phyloP scores from a whole-genome alignment of 352 stramenopile genomes.

The Globisporangium recalcitrans region DNA sequence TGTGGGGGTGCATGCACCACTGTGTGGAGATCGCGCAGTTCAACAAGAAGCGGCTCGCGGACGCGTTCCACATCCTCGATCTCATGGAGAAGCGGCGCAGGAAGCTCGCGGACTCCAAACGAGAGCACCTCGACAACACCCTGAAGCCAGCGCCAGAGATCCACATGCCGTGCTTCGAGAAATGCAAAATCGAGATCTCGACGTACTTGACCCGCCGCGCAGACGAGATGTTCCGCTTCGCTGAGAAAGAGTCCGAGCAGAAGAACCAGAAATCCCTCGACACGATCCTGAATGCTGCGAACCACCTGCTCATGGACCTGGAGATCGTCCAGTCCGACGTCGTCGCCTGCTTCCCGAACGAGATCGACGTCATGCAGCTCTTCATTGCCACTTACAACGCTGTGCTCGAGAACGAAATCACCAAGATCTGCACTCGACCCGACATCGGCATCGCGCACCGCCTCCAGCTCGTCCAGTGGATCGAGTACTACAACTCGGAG shows the following conservation, averaged over 20 bases:
- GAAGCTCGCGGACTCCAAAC: constrained; percentile 48
- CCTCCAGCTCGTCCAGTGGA: constrained; percentile 82
- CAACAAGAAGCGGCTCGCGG: constrained; percentile 51
- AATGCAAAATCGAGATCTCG: constrained; percentile 59
- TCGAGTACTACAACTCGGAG: constrained; percentile 86
- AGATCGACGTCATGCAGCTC: constrained; percentile 79
- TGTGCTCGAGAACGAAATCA: constrained; percentile 65
- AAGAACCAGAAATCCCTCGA: constrained; percentile 62
- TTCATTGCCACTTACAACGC: constrained; percentile 77
- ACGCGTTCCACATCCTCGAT: constrained; percentile 72
- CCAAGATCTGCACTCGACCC: constrained; percentile 43
- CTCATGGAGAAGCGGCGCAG: constrained; percentile 65
- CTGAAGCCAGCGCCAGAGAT: constrained; percentile 41
- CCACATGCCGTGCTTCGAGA: constrained; percentile 38
- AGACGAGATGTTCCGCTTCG: constrained; percentile 58
- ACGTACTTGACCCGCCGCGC: constrained; percentile 47
- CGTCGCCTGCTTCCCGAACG: constrained; percentile 55
- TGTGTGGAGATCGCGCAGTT: constrained; percentile 81
- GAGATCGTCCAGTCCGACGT: constrained; percentile 77
- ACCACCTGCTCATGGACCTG: constrained; percentile 73
- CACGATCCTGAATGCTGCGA: constrained; percentile 53
- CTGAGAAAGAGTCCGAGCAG: constrained; percentile 39
- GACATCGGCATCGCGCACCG: constrained; percentile 70
- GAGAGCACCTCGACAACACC: constrained; percentile 66
- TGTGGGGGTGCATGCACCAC: constrained; percentile 78